These are phyloP conservation scores for Geotrichum klebahnii DNA, from an alignment of 1,139 yeast species.

Conservation along the genomic window DNA sequence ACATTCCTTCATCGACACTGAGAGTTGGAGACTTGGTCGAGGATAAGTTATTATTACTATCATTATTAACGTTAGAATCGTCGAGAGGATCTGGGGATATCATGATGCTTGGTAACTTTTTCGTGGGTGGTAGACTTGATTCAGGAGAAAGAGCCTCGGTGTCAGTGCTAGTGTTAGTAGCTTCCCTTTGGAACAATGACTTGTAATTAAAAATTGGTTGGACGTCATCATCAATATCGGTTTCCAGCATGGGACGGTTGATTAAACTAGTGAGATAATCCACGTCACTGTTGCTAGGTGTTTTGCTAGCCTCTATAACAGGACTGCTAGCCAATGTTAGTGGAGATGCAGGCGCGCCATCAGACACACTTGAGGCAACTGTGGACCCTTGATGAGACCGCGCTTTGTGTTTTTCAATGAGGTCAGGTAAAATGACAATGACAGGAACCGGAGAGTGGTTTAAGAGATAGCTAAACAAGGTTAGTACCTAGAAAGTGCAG, in stretches of 20 bases:
- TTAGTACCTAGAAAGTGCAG: too few relatives aligned
- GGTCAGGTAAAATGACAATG: constrained; percentile 22
- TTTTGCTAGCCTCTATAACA: neutral
- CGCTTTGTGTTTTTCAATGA: neutral
- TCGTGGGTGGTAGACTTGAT: too few relatives aligned
- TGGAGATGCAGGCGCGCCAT: neutral
- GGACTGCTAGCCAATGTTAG: neutral
- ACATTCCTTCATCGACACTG: too few relatives aligned
- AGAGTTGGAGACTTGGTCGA: too few relatives aligned
- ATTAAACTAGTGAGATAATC: constrained; percentile 6
- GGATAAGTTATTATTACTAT: too few relatives aligned
- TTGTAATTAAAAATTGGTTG: constrained; percentile 11
- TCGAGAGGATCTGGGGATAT: too few relatives aligned
- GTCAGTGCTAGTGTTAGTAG: neutral
- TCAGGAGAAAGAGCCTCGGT: too few relatives aligned
- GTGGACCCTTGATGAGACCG: too few relatives aligned
- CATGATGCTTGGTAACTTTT: neutral
- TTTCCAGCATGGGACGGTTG: constrained; percentile 9
- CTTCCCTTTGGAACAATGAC: constrained; percentile 8
- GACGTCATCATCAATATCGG: neutral
- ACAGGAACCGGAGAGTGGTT: constrained; percentile 34
- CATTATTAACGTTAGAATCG: too few relatives aligned
- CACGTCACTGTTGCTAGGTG: neutral
- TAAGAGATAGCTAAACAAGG: constrained; percentile 29
- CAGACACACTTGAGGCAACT: constrained; percentile 10